phyloP scores from a whole-genome alignment of 176 grass and related monocot species.

The Triticum dicoccoides region DNA sequence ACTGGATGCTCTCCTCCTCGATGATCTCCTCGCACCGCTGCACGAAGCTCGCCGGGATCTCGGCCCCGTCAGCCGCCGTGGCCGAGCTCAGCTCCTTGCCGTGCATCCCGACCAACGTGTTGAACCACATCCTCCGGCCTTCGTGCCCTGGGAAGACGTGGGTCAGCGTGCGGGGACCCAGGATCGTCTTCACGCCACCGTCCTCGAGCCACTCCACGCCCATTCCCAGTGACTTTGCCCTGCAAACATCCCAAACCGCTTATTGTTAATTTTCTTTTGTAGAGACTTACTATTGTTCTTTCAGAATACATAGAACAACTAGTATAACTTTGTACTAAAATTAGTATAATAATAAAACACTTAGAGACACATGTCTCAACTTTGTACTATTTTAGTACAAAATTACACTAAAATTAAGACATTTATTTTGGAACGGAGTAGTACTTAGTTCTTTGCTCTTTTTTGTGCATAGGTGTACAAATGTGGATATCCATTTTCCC shows the following conservation, averaged over 20 bases:
- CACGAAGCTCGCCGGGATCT: constrained; percentile 51
- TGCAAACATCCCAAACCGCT: neutral
- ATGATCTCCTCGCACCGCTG: constrained; percentile 57
- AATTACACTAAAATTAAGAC: too few relatives aligned
- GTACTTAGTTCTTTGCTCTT: too few relatives aligned
- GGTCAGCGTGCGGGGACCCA: neutral
- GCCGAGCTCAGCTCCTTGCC: constrained; percentile 61
- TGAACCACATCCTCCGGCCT: constrained; percentile 56
- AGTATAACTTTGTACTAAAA: too few relatives aligned
- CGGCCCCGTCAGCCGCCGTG: constrained; percentile 37
- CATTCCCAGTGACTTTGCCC: constrained; percentile 39
- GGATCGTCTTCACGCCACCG: neutral
- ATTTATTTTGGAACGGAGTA: too few relatives aligned
- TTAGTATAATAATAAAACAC: too few relatives aligned
- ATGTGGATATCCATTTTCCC: too few relatives aligned
- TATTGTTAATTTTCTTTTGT: neutral
- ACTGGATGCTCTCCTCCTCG: constrained; percentile 75
- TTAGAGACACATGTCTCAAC: too few relatives aligned
- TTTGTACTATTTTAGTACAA: too few relatives aligned
- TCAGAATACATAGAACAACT: too few relatives aligned
- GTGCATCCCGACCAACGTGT: constrained; percentile 60
- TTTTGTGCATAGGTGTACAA: too few relatives aligned
- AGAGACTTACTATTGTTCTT: neutral
- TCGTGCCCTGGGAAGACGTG: constrained; percentile 34
- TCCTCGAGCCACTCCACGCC: constrained; percentile 20